Base-by-base conservation (phyloP, 768 basidiomycete genomes). In the Amanita pseudoporphyria region DNA sequence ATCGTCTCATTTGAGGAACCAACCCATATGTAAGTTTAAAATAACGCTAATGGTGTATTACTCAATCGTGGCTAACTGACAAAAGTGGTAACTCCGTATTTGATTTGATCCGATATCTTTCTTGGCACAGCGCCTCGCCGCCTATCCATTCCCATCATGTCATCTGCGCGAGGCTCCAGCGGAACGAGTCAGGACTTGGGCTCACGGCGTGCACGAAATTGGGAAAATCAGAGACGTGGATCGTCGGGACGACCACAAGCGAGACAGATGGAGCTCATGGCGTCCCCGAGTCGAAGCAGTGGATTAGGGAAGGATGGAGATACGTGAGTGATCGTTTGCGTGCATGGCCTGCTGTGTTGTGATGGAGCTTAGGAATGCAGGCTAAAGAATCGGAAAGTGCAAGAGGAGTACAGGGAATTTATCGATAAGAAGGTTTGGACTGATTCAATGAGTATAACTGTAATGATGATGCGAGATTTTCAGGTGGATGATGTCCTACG, bases 221-320 rank as follows among this genome's bases (percentile, higher is more conserved):
- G 41, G 9, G 22, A 40, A 24, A 14, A 18, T 10, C 40, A 47
- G 5, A 19, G 13, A n/a, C 19, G 36, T 1, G 26, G 33, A 7
- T 3, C n/a, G 19, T 6, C 14, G n/a, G 24, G 22, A 13, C 40
- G 22, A 16, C 30, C 49, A 7, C 49, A 41, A 13, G 59, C 57
- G 51, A 56, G 67, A 44, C 73, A 67, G 38, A 81, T 87, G 79
- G 78, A 84, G 51, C 65, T 75, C 44, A 74, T 88, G 42, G 73
- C 85, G 1, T 84, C 84, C 1, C 77, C 87, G 41, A 88, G 86
- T 59, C 73, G 87, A 35, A 86, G 84, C 57, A 82, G 86, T 55
- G 85, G 87, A 9, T 60, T 87, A 21, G 82, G 82, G 56, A 79
- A 76, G 55, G 84, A 79, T 52, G 85, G 87, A 33, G 82, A 87